These are phyloP conservation scores for Sordaria brevicollis DNA, from an alignment of 495 filamentous ascomycete genomes.

Conservation along the genomic window DNA sequence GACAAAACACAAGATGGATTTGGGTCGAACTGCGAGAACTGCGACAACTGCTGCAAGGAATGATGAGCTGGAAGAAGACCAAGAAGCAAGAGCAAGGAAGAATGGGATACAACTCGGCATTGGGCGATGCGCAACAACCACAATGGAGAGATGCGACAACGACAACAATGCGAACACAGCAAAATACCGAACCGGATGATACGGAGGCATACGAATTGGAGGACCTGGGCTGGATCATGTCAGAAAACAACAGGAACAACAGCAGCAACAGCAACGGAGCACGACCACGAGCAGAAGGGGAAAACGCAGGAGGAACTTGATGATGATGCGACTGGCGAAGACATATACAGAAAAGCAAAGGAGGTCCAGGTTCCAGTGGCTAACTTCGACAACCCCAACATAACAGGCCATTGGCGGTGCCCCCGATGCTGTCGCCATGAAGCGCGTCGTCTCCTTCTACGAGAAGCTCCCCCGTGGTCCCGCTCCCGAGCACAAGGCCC, in stretches of 20 bases:
- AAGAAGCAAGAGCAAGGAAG: not conserved
- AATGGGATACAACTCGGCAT: not conserved
- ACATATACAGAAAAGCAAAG: not conserved
- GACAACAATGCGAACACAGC: not conserved
- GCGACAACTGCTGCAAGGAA: not conserved
- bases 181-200: not conserved
- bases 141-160: not conserved
- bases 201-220: not conserved
- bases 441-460: constrained; percentile 95
- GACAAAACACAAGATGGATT: not conserved
- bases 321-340: not conserved
- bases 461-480: constrained; percentile 87
- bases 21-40: not conserved
- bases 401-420: constrained; percentile 77
- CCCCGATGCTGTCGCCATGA: constrained; percentile 91
- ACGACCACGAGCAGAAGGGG: not conserved
- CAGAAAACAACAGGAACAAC: not conserved
- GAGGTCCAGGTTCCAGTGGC: constrained; percentile 10
- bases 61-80: not conserved
- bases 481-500: constrained; percentile 68
- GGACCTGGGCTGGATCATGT: too few species aligned
- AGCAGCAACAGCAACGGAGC: not conserved
- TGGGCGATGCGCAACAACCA: not conserved
- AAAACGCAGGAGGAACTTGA: not conserved
- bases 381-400: constrained; percentile 14